A percentile compares a stretch with the other conserved stretches of the same genome.
Evolutionary conservation across 2,329 filamentous ascomycete genomes (phyloP).

Genomic region (Lecanoromycetidae sp.): DNA sequence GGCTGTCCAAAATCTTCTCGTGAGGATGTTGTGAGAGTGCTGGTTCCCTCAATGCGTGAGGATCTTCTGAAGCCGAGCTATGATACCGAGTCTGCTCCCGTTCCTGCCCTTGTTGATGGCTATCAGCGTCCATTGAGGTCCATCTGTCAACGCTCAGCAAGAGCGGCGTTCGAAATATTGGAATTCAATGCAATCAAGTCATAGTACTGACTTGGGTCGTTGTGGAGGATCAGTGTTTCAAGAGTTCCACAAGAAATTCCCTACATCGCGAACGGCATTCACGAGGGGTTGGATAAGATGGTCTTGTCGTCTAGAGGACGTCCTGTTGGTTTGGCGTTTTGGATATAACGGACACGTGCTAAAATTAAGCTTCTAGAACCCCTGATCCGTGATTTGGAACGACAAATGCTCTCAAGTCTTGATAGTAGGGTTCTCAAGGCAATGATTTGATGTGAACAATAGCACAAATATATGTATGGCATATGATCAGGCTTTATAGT

Average conservation of each 20-base stretch:
- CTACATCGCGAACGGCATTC: too few species aligned
- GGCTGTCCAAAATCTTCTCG: not conserved
- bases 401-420: not conserved
- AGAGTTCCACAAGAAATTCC: too few species aligned
- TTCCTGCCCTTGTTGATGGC: not conserved
- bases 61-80: not conserved
- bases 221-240: too few species aligned
- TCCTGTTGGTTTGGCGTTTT: too few species aligned
- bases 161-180: not conserved
- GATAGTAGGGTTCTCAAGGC: too few species aligned
- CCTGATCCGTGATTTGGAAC: not conserved
- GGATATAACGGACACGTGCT: not conserved
- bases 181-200: not conserved
- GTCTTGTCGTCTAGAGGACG: too few species aligned
- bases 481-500: not conserved
- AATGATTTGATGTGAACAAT: not conserved
- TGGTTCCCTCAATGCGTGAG: too few species aligned
- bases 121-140: constrained; percentile 8
- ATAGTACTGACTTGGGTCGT: not conserved
- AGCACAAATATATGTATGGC: not conserved
- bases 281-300: too few species aligned
- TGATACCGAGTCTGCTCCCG: not conserved
- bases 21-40: too few species aligned
- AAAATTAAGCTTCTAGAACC: not conserved
- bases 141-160: constrained; percentile 5